Evolutionary conservation across 1,139 yeast genomes (phyloP), one percentile per base, ranked within the genome.

Genomic region (Suhomyces atakaporum): DNA sequence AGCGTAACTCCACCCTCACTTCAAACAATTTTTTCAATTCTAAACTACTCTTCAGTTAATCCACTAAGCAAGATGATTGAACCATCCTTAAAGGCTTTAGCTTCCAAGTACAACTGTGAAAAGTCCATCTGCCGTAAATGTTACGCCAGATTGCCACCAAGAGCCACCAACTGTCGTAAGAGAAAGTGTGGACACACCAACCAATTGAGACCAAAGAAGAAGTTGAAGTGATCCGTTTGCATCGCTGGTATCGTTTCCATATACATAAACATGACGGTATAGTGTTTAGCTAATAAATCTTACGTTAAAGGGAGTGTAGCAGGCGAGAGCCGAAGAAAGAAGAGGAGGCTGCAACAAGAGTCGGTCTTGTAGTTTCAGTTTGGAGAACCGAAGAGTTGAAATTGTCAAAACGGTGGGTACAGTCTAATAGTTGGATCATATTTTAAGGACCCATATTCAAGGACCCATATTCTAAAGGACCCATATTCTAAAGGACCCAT

Each of bases 161-260:
- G 97, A 85, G 98, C 98, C 63, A 92, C 97, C 77, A 92, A 92
- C 96, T 92, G 98, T 84, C 89, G 98, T 83, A 92, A 92, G 97
- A 89, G 97, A 88, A 92, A 92, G 84, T 92, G 98, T 78, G 98
- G 98, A 68, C 98, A 92, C 95, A 81, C 96, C 75, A 92, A 92
- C 83, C 98, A 92, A 82, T 87, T 92, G 77, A 89, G 97, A 83
- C 97, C 97, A 79, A 90, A 90, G 96, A 92, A 92, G 95, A 92
- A 92, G 89, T 85, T 89, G 75, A 90, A 90, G 83, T 90, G 79
- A 77, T 70, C 75, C 66, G 66, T 72, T 73, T 63, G 16, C 21
- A 24, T 27, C 13, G 18, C 16, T 18, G 16, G 22, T 18, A 13
- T 35, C 21, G 22, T 31, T 21, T 6, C 27, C 38, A 35, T 31